phyloP scores from a whole-genome alignment of 2,329 filamentous ascomycete genomes.

The Knufia fluminis region DNA sequence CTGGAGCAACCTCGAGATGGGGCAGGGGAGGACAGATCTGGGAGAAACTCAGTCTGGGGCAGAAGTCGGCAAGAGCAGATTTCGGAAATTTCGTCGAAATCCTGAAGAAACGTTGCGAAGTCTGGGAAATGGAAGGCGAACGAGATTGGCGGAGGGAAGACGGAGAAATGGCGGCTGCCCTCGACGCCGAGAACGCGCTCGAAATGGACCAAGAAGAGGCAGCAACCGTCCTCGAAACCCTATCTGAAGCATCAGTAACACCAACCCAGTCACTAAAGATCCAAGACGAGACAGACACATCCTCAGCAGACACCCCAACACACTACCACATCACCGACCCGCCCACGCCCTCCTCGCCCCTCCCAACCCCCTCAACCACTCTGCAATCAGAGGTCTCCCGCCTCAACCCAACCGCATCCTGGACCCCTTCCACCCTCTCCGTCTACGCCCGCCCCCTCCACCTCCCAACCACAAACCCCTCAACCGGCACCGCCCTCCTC shows the following conservation, averaged over 20 bases:
- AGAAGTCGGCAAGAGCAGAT: conserved; percentile 57
- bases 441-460: conserved; percentile 37
- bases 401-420: conserved; percentile 16
- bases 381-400: neutral
- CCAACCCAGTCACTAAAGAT: neutral
- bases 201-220: conserved; percentile 5
- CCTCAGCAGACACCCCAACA: conserved; percentile 19
- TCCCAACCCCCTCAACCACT: conserved; percentile 9
- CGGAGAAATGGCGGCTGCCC: conserved; percentile 26
- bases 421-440: conserved; percentile 16
- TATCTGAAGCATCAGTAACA: conserved; percentile 1
- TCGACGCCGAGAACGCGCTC: conserved; percentile 8
- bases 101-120: conserved; percentile 66
- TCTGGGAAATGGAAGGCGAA: conserved; percentile 73
- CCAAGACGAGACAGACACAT: neutral
- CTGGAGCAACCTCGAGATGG: conserved; percentile 33
- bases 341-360: neutral
- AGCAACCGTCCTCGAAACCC: neutral
- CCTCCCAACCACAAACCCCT: conserved; percentile 33
- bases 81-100: conserved; percentile 70
- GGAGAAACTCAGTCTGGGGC: conserved; percentile 34
- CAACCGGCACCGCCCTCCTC: conserved; percentile 42
- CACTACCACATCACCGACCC: conserved; percentile 19
- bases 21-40: conserved; percentile 15
- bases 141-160: conserved; percentile 56